Base-by-base conservation (phyloP, 2,329 filamentous ascomycete species). In the Orbilia oligospora region DNA sequence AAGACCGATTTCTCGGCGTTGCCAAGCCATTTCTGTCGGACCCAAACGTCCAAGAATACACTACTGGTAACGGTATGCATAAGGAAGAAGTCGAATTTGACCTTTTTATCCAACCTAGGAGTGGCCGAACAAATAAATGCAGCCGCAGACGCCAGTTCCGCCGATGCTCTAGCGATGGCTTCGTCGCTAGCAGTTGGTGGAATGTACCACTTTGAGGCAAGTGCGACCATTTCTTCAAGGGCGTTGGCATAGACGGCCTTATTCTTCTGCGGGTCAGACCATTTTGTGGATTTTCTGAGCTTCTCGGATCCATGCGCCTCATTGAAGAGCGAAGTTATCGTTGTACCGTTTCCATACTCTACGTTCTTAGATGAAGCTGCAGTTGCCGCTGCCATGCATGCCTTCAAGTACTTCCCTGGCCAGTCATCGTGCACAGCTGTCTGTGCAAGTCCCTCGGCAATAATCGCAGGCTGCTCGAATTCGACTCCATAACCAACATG, bases 401-500 rank as follows among this genome's bases (percentile, higher is more conserved):
- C 84, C 0, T 87, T 79, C 30, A 96, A 86, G 78, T 91, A 88
- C 0, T 83, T 80, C 0, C 84, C 85, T 0, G 91, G 86, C 84
- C 88, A 88, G 51, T 87, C 85, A 5, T 87, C 85, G 82, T 97
- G 93, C 0, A 93, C 89, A 6, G 91, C 89, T 0, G 91, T 87
- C 85, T 97, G 91, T 0, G 94, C 93, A 18, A 97, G 88, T 0
- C 87, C 93, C 84, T 95, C 89, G 5, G 93, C 93, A 30, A 97
- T 87, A 76, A 97, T 90, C 44, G 92, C 92, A 1, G 93, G 93
- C 83, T 97, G 93, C 9, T 88, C 84, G 86, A 93, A 97, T 83
- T 97, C 93, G 41, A 97, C 83, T 3, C 92, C 94, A 83, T 93
- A 97, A 61, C 93, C 92, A 20, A 97, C 87, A 83, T 97, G 93